These are phyloP conservation scores for Pseudogymnoascus sp. DNA, from an alignment of 2,329 filamentous ascomycete genomes.

Conservation along the genomic window DNA sequence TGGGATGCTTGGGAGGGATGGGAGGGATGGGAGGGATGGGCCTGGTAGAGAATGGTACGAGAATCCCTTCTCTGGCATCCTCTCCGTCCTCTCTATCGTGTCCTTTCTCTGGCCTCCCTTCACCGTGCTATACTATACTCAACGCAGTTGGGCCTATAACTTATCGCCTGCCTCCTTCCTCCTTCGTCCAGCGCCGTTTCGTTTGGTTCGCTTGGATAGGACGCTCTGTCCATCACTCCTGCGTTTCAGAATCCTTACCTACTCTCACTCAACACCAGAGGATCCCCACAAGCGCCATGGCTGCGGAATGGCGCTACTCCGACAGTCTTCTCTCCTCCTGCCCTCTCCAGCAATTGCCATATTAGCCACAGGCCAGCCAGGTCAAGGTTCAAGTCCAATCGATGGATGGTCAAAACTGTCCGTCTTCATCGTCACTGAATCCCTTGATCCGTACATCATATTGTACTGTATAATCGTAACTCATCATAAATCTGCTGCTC, in stretches of 20 bases:
- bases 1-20: not conserved
- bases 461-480: slow-evolving; percentile 1
- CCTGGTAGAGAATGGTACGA: no score
- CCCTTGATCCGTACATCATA: not conserved
- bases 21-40: not conserved
- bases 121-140: no score
- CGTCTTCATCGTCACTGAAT: not conserved
- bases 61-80: no score
- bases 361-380: not conserved
- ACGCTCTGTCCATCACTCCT: not conserved
- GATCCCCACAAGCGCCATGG: not conserved
- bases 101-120: no score
- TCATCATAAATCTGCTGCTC: not conserved
- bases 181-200: not conserved
- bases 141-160: not conserved
- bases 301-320: not conserved
- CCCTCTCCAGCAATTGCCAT: not conserved
- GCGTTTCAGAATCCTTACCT: slow-evolving; percentile 1
- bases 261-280: not conserved
- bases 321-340: not conserved
- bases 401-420: not conserved
- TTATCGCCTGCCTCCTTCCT: not conserved
- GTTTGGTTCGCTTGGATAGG: not conserved
- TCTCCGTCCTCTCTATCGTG: no score
- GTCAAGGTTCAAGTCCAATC: not conserved